These are phyloP conservation scores for Leishmania aethiopica DNA, from an alignment of 208 protist genomes.

Conservation along the genomic window DNA sequence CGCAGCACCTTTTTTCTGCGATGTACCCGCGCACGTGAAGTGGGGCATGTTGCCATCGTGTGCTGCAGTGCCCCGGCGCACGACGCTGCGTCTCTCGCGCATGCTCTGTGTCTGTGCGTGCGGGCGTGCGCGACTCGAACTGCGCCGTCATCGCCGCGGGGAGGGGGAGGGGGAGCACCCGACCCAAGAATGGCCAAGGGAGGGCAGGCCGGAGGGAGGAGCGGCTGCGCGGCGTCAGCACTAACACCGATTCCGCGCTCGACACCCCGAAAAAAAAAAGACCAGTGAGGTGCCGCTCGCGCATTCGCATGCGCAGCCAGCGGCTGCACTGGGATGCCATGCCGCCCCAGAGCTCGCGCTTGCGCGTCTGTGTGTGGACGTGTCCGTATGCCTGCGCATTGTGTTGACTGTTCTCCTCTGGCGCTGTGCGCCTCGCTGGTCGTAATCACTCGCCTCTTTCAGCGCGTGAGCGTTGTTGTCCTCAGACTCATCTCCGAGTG, in stretches of 20 bases:
- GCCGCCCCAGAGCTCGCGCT: neutral
- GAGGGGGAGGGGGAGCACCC: neutral
- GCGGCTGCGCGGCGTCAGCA: neutral
- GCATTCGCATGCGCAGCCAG: neutral
- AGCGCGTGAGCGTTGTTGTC: neutral
- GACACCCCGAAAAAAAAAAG: neutral
- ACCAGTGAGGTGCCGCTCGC: neutral
- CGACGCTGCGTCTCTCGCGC: neutral
- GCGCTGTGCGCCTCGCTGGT: neutral
- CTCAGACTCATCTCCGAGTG: neutral
- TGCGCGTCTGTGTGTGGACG: neutral
- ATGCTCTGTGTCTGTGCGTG: neutral
- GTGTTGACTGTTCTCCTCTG: neutral
- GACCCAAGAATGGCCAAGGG: neutral
- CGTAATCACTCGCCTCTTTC: neutral
- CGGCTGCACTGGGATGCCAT: neutral
- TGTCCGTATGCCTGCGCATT: neutral
- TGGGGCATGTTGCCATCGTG: neutral
- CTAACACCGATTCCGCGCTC: neutral
- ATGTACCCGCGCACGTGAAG: neutral
- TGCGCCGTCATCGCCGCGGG: neutral
- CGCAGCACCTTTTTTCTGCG: neutral
- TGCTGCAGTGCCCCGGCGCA: neutral
- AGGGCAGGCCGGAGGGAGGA: neutral
- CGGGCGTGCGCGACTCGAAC: neutral